Evolutionary conservation across 2,329 filamentous ascomycete genomes (phyloP).

Genomic region (Colletotrichum tofieldiae): DNA sequence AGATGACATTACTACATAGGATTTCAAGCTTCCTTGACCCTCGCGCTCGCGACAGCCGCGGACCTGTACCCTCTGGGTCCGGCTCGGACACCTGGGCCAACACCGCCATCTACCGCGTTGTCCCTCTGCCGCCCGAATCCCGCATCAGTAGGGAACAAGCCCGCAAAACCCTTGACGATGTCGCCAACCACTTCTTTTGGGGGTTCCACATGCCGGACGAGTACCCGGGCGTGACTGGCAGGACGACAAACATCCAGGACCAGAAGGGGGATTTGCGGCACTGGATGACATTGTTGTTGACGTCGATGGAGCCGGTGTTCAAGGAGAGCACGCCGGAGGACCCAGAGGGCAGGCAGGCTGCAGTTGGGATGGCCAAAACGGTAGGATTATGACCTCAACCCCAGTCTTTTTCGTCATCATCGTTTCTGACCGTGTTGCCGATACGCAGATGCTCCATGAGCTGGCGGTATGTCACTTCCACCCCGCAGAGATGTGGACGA

Average conservation of each 20-base stretch:
- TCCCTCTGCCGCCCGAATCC: not conserved
- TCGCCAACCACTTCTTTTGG: conserved; percentile 9
- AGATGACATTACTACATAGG: not conserved
- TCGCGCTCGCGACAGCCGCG: not conserved
- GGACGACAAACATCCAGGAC: not conserved
- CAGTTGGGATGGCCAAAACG: not conserved
- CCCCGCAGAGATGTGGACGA: not conserved
- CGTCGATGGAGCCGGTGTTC: not conserved
- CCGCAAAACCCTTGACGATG: not conserved
- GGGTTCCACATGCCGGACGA: conserved; percentile 20
- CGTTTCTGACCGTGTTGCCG: not conserved
- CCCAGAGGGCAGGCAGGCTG: conserved; percentile 2
- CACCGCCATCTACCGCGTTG: conserved; percentile 7
- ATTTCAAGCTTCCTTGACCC: not conserved
- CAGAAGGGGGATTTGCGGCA: not conserved
- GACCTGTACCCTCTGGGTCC: not conserved
- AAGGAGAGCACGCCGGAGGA: not conserved
- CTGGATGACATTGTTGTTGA: not conserved
- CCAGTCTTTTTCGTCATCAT: not conserved
- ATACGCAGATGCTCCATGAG: conserved; percentile 27
- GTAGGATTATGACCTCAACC: not conserved
- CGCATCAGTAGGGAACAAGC: not conserved
- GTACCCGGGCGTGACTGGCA: not conserved
- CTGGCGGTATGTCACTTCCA: conserved; percentile 11
- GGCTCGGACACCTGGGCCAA: not conserved